Conservation (phyloP, 192 early-diverging fungal species). For the Coemansia sp. region DNA sequence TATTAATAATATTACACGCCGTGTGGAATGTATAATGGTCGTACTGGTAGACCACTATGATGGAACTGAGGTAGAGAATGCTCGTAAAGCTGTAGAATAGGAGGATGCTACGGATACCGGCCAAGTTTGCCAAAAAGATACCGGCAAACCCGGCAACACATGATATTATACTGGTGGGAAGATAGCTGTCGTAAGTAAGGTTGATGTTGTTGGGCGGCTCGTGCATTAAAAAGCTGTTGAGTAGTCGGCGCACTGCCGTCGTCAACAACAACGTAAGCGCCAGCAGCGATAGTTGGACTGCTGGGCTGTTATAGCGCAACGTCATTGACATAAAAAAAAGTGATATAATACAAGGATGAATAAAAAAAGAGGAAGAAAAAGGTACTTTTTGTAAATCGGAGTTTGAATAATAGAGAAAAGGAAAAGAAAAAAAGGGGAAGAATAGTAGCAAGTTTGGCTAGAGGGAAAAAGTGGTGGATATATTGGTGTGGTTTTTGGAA, state of each 20-base stretch:
- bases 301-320: constrained; percentile 33
- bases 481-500: not conserved
- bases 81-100: constrained; percentile 28
- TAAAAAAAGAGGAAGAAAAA: not conserved
- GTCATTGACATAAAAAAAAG: not conserved
- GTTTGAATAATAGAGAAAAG: not conserved
- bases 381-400: not conserved
- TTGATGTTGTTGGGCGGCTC: constrained; percentile 31
- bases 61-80: constrained; percentile 26
- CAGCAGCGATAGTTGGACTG: constrained; percentile 31
- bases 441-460: not conserved
- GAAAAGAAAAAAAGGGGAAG: not conserved
- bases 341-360: not conserved
- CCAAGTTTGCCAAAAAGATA: constrained; percentile 38
- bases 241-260: constrained; percentile 23
- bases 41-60: constrained; percentile 28
- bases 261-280: constrained; percentile 27
- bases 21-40: constrained; percentile 14
- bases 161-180: constrained; percentile 33
- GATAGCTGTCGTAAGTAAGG: constrained; percentile 30
- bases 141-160: constrained; percentile 28
- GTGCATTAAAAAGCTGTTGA: constrained; percentile 30
- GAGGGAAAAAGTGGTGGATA: not conserved
- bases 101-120: constrained; percentile 31
- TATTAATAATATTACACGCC: constrained; percentile 17